phyloP scores from a whole-genome alignment of 202 grass and related monocot genomes.

The Eragrostis tef region DNA sequence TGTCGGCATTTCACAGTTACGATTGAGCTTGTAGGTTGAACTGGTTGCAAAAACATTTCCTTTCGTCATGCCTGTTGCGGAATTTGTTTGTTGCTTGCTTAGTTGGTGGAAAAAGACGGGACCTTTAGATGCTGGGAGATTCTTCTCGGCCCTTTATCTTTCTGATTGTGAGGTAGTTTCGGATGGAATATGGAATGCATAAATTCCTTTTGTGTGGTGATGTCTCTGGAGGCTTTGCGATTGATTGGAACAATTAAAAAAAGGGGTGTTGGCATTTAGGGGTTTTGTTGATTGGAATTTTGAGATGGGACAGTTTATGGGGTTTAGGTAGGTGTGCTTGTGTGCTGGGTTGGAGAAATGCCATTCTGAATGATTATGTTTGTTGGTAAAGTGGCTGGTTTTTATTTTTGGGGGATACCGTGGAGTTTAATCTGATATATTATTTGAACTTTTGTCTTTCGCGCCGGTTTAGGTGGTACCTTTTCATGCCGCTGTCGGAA shows the following conservation, averaged over 20 bases:
- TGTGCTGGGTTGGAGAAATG: conserved; percentile 22
- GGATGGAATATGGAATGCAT: neutral
- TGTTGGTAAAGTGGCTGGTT: conserved; percentile 16
- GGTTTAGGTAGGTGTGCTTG: conserved; percentile 1
- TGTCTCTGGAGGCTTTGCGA: neutral
- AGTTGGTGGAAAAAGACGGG: neutral
- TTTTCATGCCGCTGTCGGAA: conserved; percentile 4
- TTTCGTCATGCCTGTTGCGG: neutral
- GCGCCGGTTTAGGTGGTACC: neutral
- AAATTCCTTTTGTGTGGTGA: neutral
- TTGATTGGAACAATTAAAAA: conserved; percentile 1
- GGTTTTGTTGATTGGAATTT: neutral
- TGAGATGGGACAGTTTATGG: neutral
- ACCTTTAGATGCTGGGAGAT: neutral
- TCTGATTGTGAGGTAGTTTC: neutral
- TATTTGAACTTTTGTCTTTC: conserved; percentile 8
- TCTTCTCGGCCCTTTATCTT: neutral
- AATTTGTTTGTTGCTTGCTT: neutral
- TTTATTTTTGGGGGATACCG: neutral
- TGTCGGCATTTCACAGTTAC: neutral
- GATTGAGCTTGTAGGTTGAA: neutral
- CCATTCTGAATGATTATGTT: conserved; percentile 5
- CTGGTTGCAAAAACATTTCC: neutral
- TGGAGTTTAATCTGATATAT: neutral
- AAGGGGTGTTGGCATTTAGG: neutral